Conservation (phyloP, 129 eudicot genomes). For the Scalesia atractyloides region DNA sequence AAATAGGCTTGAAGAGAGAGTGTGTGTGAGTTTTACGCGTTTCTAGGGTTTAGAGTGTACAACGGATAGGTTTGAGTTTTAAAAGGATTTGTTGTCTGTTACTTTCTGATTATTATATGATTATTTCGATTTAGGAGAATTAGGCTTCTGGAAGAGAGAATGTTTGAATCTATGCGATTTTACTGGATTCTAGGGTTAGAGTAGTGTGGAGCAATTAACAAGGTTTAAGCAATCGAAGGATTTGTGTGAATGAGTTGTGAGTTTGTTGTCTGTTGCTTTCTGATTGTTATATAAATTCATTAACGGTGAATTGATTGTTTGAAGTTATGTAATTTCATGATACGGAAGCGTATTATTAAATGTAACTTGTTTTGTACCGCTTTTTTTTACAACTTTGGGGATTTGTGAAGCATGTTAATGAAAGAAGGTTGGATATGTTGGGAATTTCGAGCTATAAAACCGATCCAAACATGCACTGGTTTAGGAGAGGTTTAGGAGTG, state of each 20-base stretch:
- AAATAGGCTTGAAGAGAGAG: background rate
- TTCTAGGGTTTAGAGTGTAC: background rate
- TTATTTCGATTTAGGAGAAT: background rate
- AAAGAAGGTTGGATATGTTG: background rate
- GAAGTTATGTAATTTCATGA: background rate
- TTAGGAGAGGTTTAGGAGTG: too few relatives aligned
- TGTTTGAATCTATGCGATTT: background rate
- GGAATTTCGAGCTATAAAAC: too few relatives aligned
- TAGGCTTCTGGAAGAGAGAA: background rate
- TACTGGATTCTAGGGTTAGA: background rate
- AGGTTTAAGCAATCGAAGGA: background rate
- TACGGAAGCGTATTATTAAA: background rate
- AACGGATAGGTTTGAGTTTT: background rate
- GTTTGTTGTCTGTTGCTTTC: slow-evolving; percentile 18
- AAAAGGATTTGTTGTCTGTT: slow-evolving; percentile 14
- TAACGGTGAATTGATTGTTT: slow-evolving; percentile 16
- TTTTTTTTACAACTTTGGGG: background rate
- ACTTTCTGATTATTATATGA: slow-evolving; percentile 2
- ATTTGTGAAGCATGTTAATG: background rate
- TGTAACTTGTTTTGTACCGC: background rate
- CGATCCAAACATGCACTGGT: too few relatives aligned
- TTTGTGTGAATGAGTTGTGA: slow-evolving; percentile 6
- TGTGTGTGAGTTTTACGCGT: background rate
- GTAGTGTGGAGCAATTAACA: background rate
- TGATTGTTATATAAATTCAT: slow-evolving; percentile 5